phyloP scores from a whole-genome alignment of 371 early-diverging fungal genomes.

The Rhizopus delemar region DNA sequence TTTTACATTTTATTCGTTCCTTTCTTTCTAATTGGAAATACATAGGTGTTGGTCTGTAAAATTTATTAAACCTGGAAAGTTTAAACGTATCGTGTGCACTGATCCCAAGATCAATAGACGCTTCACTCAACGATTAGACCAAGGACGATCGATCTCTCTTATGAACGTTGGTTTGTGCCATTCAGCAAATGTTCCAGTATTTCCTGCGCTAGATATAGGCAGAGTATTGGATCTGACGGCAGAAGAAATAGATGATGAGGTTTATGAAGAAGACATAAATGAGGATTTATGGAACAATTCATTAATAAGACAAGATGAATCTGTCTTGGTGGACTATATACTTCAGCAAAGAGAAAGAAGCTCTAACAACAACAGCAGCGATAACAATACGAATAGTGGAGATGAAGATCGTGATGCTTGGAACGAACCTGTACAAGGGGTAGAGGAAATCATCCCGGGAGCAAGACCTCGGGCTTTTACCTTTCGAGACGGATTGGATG shows the following conservation, averaged over 20 bases:
- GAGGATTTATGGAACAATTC: conserved; percentile 10
- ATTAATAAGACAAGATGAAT: conserved; percentile 6
- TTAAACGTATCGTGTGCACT: conserved; percentile 29
- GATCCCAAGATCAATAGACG: conserved; percentile 22
- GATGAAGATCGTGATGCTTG: conserved; percentile 4
- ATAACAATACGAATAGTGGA: background rate
- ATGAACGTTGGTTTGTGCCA: conserved; percentile 30
- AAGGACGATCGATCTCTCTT: conserved; percentile 25
- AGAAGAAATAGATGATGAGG: conserved; percentile 17
- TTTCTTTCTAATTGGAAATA: background rate
- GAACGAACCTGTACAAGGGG: conserved; percentile 1
- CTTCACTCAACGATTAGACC: conserved; percentile 13
- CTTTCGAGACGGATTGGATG: background rate
- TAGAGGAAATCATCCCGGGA: background rate
- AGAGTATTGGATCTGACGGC: conserved; percentile 20
- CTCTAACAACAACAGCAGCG: background rate
- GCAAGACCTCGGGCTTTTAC: background rate
- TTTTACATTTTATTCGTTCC: conserved; percentile 24
- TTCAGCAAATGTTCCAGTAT: conserved; percentile 35
- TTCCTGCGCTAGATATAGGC: conserved; percentile 22
- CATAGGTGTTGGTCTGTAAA: conserved; percentile 52
- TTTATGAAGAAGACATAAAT: conserved; percentile 12
- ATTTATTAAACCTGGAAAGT: conserved; percentile 35
- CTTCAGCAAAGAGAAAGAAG: conserved; percentile 1
- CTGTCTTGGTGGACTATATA: background rate